These are phyloP conservation scores for Tarenaya hassleriana DNA, from an alignment of 345 rosid genomes.

Conservation along the genomic window DNA sequence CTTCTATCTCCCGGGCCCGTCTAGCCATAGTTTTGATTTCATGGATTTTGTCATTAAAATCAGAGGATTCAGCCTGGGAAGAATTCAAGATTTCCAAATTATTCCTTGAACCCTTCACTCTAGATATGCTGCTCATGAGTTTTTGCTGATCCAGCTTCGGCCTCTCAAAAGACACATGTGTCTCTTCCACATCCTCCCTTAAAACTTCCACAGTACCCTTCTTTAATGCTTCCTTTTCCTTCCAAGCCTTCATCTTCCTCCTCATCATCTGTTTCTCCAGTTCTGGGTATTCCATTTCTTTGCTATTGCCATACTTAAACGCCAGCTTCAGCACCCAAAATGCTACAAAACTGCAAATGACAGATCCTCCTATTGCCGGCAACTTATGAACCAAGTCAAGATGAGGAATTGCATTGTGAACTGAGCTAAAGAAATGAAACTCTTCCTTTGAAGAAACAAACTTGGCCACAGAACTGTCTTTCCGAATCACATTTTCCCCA, in stretches of 20 bases:
- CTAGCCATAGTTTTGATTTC: slow-evolving; percentile 56
- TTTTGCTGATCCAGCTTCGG: slow-evolving; percentile 58
- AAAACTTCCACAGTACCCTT: slow-evolving; percentile 52
- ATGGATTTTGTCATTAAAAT: slow-evolving; percentile 36
- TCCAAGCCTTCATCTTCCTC: slow-evolving; percentile 66
- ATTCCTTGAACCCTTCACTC: slow-evolving; percentile 34
- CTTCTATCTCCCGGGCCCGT: slow-evolving; percentile 43
- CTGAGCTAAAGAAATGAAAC: slow-evolving; percentile 32
- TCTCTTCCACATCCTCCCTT: slow-evolving; percentile 30
- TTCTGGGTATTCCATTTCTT: slow-evolving; percentile 38
- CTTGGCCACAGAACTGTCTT: slow-evolving; percentile 59
- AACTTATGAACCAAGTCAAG: slow-evolving; percentile 38
- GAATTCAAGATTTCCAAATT: slow-evolving; percentile 29
- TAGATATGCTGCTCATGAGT: slow-evolving; percentile 43
- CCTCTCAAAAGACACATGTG: slow-evolving; percentile 29
- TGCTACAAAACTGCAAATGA: slow-evolving; percentile 45
- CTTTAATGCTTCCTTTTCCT: slow-evolving; percentile 43
- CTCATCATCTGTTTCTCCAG: slow-evolving; percentile 87
- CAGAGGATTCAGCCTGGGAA: slow-evolving; percentile 27
- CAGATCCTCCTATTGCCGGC: slow-evolving; percentile 39
- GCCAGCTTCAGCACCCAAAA: slow-evolving; percentile 47
- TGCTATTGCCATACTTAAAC: slow-evolving; percentile 27
- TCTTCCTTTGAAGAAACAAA: slow-evolving; percentile 41
- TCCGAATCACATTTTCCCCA: slow-evolving; percentile 49
- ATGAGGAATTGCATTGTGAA: slow-evolving; percentile 28